Evolutionary conservation across 768 basidiomycete species (phyloP), one percentile per base, ranked within the genome.

Genomic region (Kwoniella heveanensis): DNA sequence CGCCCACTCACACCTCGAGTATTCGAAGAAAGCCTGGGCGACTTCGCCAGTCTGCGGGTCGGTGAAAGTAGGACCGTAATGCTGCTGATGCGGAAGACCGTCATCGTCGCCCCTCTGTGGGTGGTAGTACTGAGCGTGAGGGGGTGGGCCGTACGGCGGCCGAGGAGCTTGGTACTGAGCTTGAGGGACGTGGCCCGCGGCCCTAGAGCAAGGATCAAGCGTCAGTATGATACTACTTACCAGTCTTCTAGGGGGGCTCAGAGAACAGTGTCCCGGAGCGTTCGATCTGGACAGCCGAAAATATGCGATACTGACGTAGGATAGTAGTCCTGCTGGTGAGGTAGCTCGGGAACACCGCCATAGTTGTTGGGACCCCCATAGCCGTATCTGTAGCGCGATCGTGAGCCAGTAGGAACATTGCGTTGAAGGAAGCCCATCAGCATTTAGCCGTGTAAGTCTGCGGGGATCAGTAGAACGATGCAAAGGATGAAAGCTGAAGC

Each of bases 1-100:
- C 9, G 6, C 30, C 8, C 39, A 69, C 67, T 64, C 52, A 74
- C 93, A 96, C 70, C 90, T 90, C 1, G 91, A 93, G 72, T 91
- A 92, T 70, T 90, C 87, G 81, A 91, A 92, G 78, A 79, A 89
- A 0, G 66, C 55, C 22, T 66, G 69, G 49, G 62, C 63, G 37
- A 47, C 25, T 25, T 54, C 49, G 17, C 65, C 65, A 44, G 54
- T 56, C 17, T 52, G 56, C 2, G 60, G 60, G 32, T 61, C 60
- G 19, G 60, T 54, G 13, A 61, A 61, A 13, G 50, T 52, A 21
- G 60, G 56, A 15, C 67, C 67, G 17, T 50, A 55, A 10, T 65
- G 46, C 47, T 65, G 53, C 30, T 57, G 57, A 47, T 57, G 49
- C 37, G 83, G 82, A 48, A 78, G 74, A 46, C 81, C 57, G 9